Base-by-base conservation (phyloP, 805 yeast genomes). In the Scheffersomyces stipitis region DNA sequence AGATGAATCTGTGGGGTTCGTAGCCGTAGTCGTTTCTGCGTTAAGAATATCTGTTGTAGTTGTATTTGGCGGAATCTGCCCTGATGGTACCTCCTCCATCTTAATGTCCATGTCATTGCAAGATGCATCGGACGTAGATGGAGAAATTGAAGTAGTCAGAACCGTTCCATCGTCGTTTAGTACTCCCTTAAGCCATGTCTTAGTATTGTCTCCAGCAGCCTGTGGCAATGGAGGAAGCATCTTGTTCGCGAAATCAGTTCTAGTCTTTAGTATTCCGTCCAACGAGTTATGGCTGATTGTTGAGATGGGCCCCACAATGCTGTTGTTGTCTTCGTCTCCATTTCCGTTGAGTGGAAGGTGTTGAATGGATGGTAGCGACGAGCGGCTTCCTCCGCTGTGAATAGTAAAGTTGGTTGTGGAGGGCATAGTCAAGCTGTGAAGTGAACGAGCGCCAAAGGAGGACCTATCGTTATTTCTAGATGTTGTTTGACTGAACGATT, bases 171-270 rank as follows among this genome's bases (percentile, higher is more conserved):
- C 56, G 5, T 53, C 56, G 33, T 60, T 60, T 15, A 60, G 41
- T 3, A 60, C 63, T 1, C 60, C 66, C 18, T 46, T 49, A 14
- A 60, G 44, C 66, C 64, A 60, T 34, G 35, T 44, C 30, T 50
- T 46, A 20, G 52, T 46, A 14, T 49, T 38, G 15, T 45, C 36
- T 9, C 26, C 35, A 8, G 4, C 5, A 9, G 15, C 20, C n/a
- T 22, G 26, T 20, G 10, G 23, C 27, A 20, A 20, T 20, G 24
- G 24, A 10, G 24, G 24, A 20, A 20, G 24, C 24, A 20, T 20
- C 24, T 20, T 20, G 10, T 20, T 20, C 9, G 24, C 24, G 9
- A 20, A 20, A 10, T 20, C 24, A 7, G 24, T 20, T 20, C 24
- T 20, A 7, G 24, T 20, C 7, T 10, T 7, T 7, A 20, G 24